Evolutionary conservation across 805 yeast species (phyloP), one percentile per base, ranked within the genome.

Genomic region (Candida sakaeoensis): DNA sequence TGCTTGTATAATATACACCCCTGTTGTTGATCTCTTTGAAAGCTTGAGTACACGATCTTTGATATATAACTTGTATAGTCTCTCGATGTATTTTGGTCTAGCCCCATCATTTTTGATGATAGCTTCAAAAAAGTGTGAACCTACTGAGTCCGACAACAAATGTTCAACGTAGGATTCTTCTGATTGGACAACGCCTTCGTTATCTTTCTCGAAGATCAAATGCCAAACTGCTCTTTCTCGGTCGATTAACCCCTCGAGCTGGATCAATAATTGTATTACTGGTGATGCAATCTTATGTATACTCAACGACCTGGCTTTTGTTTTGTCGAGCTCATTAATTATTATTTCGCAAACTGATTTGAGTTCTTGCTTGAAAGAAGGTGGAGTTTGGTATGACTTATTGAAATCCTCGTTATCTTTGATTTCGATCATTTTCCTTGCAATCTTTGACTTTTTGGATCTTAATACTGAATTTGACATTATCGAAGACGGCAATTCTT

Each of bases 341-440:
- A 82, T 53, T 5, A 57, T 45, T 8, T 65, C 56, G 24, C 84
- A 54, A 9, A 83, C 46, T 14, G 72, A 74, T 36, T 68, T 69
- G 39, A 88, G 62, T 46, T 81, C 79, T 7, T 68, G 68, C 48
- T 79, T 82, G 58, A 86, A 86, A 0, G 85, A 68, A 7, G 67
- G 55, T 7, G 96, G 95, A 1, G 79, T 79, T 61, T 79, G 85
- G 56, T 77, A 85, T 0, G 81, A 65, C 42, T 75, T 69, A 53
- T 78, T 72, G 52, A 80, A 83, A 48, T 83, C 89, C 12, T 80
- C 82, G 45, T 74, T 82, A 58, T 86, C 95, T 52, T 81, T 80
- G 33, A 88, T 82, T 50, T 85, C 93, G 53, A 88, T 86, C 95
- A 87, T 86, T 57, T 89, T 89, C 59, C 98, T 79, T 5, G 97